These are phyloP conservation scores for Talaromyces atroroseus DNA, from an alignment of 2,329 filamentous ascomycete genomes.

Conservation along the genomic window DNA sequence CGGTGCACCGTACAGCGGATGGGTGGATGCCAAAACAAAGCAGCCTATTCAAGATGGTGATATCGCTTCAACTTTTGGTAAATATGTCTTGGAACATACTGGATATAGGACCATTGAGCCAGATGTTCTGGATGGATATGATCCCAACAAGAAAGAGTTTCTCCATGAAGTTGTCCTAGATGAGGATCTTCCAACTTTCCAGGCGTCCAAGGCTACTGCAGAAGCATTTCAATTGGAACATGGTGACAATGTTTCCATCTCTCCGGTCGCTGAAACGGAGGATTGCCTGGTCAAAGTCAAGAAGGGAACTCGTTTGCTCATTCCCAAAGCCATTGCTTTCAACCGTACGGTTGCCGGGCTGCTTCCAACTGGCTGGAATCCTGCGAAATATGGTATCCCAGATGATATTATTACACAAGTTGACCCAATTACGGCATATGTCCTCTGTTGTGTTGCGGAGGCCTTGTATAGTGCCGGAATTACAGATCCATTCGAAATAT, in stretches of 20 bases:
- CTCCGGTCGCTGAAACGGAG: constrained; percentile 50
- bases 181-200: constrained; percentile 94
- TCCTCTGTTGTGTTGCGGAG: constrained; percentile 67
- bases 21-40: constrained; percentile 87
- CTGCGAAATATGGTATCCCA: constrained; percentile 89
- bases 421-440: constrained; percentile 69
- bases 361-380: constrained; percentile 94
- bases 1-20: constrained; percentile 90
- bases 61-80: constrained; percentile 51
- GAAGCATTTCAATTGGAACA: constrained; percentile 96
- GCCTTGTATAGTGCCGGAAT: constrained; percentile 87
- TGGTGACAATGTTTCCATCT: constrained; percentile 66
- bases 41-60: constrained; percentile 73
- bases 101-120: constrained; percentile 52
- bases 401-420: constrained; percentile 98
- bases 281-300: constrained; percentile 91
- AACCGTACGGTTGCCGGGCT: constrained; percentile 96
- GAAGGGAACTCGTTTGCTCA: constrained; percentile 91
- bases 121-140: constrained; percentile 92
- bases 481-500: constrained; percentile 98
- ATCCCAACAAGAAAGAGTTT: constrained; percentile 96
- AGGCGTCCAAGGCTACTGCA: constrained; percentile 95
- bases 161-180: constrained; percentile 96
- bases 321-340: constrained; percentile 94
- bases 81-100: constrained; percentile 88